Evolutionary conservation across 495 filamentous ascomycete genomes (phyloP).

Genomic region (Schizothecium vesticola): DNA sequence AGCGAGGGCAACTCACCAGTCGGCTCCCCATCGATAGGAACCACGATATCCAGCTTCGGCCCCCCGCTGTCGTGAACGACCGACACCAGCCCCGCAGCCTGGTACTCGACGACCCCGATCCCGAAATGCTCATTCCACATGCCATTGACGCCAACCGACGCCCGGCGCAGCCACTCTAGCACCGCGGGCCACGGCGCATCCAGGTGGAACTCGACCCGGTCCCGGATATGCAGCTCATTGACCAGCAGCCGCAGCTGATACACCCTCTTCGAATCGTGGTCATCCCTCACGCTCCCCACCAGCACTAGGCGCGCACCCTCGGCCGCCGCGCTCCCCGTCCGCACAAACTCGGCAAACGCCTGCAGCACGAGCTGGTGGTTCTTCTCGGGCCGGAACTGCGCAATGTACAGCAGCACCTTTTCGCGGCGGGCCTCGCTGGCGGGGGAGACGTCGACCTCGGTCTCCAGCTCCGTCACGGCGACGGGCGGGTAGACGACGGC

Average conservation of each 20-base stretch:
- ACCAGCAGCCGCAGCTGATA: constrained; percentile 85
- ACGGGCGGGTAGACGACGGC: constrained; percentile 85
- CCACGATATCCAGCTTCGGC: constrained; percentile 87
- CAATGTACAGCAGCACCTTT: constrained; percentile 78
- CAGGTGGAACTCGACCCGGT: constrained; percentile 76
- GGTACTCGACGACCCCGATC: constrained; percentile 97
- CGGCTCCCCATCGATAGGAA: constrained; percentile 64
- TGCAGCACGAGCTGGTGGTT: constrained; percentile 81
- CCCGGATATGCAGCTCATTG: constrained; percentile 80
- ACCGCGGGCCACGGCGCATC: constrained; percentile 86
- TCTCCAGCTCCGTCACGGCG: constrained; percentile 74
- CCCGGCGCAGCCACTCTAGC: constrained; percentile 63
- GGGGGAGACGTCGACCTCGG: constrained; percentile 59
- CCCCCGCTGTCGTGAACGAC: constrained; percentile 92
- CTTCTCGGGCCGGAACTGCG: constrained; percentile 96
- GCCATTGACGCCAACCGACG: constrained; percentile 83
- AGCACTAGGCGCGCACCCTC: constrained; percentile 66
- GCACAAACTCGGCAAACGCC: constrained; percentile 69
- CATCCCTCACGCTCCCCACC: constrained; percentile 80
- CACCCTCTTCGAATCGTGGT: constrained; percentile 77
- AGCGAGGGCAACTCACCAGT: constrained; percentile 49
- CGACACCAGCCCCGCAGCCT: constrained; percentile 84
- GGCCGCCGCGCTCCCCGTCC: constrained; percentile 36
- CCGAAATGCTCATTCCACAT: constrained; percentile 99
- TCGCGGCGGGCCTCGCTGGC: constrained; percentile 62